Evolutionary conservation across 2,329 filamentous ascomycete genomes (phyloP).

Genomic region (Fusarium sp.): DNA sequence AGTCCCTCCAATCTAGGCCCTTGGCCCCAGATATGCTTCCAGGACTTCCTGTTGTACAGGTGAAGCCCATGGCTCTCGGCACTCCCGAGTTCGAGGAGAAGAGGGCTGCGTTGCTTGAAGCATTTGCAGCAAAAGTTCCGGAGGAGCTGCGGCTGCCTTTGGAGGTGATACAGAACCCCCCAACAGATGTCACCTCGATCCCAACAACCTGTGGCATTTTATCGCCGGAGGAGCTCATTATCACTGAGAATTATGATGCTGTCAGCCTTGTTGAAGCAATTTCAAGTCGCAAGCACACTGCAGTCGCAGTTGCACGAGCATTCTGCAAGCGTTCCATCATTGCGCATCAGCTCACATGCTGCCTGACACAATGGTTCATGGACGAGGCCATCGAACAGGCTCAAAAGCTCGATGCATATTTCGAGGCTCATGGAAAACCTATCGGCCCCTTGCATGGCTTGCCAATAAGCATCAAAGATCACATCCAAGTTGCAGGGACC

Average conservation of each 20-base stretch:
- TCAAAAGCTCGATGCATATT: slow-evolving; percentile 8
- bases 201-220: not conserved
- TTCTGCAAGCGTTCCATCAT: slow-evolving; percentile 32
- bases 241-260: not conserved
- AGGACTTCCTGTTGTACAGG: slow-evolving; percentile 26
- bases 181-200: not conserved
- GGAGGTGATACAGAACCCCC: slow-evolving; percentile 6
- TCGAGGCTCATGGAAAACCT: not conserved
- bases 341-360: slow-evolving; percentile 31
- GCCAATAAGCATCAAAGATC: slow-evolving; percentile 32
- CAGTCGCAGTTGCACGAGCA: not conserved
- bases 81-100: slow-evolving; percentile 38
- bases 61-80: slow-evolving; percentile 23
- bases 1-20: not conserved
- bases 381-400: slow-evolving; percentile 21
- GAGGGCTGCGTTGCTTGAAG: slow-evolving; percentile 38
- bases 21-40: not conserved
- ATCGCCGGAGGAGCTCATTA: not conserved
- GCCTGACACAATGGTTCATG: slow-evolving; percentile 33
- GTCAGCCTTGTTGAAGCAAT: not conserved
- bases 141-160: slow-evolving; percentile 40
- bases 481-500: slow-evolving; percentile 23
- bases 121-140: slow-evolving; percentile 47
- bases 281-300: not conserved
- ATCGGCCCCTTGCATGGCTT: slow-evolving; percentile 26